Conservation (phyloP, 2,329 filamentous ascomycete species). For the Sporothrix phasma region DNA sequence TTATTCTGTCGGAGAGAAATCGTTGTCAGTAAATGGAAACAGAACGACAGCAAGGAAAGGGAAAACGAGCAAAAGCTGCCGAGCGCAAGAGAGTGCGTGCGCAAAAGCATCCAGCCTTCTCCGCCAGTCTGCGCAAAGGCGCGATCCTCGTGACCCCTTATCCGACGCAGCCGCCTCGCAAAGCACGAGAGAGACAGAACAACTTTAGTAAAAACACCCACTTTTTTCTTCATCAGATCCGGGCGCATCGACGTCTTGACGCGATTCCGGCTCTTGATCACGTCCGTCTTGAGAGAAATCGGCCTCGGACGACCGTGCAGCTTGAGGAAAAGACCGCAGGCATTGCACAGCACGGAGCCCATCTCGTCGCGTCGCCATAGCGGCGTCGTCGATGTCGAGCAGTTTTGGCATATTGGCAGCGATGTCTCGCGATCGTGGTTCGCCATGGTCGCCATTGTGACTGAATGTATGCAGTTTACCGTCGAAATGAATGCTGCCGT, state of each 20-base stretch:
- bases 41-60: neutral
- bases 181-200: neutral
- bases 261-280: slow-evolving; percentile 97
- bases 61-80: neutral
- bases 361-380: slow-evolving; percentile 96
- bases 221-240: slow-evolving; percentile 71
- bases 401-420: slow-evolving; percentile 96
- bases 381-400: slow-evolving; percentile 87
- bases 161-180: neutral
- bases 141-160: neutral
- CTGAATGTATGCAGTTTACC: neutral
- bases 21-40: neutral
- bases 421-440: slow-evolving; percentile 49
- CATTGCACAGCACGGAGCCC: slow-evolving; percentile 94
- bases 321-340: slow-evolving; percentile 95
- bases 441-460: slow-evolving; percentile 40
- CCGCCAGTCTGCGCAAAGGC: neutral
- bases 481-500: neutral
- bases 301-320: slow-evolving; percentile 86
- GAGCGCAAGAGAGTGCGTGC: neutral
- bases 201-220: slow-evolving; percentile 41
- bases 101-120: neutral
- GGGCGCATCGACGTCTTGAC: slow-evolving; percentile 72
- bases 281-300: slow-evolving; percentile 95
- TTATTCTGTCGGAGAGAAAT: slow-evolving; percentile 13